A percentile compares a stretch with the other conserved stretches of the same genome.
These are phyloP conservation scores for Penicillium sp. DNA, from an alignment of 2,329 filamentous ascomycete genomes.

Conservation along the genomic window DNA sequence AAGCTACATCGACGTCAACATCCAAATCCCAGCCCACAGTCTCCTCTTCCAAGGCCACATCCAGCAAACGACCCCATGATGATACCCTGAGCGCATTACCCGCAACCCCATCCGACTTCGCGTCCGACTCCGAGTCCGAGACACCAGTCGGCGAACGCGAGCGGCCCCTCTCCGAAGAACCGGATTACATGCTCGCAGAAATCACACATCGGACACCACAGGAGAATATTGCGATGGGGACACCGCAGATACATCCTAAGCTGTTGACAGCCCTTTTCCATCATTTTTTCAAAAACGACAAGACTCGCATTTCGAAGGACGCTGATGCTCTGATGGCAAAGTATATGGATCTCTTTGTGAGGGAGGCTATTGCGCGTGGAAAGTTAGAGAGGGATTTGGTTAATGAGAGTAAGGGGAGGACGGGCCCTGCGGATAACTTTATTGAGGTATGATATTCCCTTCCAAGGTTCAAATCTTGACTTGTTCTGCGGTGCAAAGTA, in stretches of 20 bases:
- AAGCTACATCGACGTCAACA: conserved; percentile 9
- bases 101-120: conserved; percentile 15
- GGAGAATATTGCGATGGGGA: conserved; percentile 34
- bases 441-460: conserved; percentile 62
- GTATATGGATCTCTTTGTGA: conserved; percentile 89
- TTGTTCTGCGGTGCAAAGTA: neutral
- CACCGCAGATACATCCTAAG: conserved; percentile 65
- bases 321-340: conserved; percentile 75
- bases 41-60: neutral
- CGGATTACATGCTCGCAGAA: conserved; percentile 51
- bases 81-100: conserved; percentile 9
- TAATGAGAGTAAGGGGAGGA: conserved; percentile 30
- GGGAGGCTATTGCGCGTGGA: conserved; percentile 81
- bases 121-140: conserved; percentile 22
- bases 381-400: conserved; percentile 65
- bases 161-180: conserved; percentile 36
- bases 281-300: conserved; percentile 71
- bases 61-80: conserved; percentile 1
- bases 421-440: conserved; percentile 57
- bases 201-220: conserved; percentile 33
- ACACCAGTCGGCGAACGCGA: conserved; percentile 17
- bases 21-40: conserved; percentile 3
- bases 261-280: conserved; percentile 76
- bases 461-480: neutral
- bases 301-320: conserved; percentile 73